Conservation (phyloP, 306 rosid species). For the Ziziphus jujuba region DNA sequence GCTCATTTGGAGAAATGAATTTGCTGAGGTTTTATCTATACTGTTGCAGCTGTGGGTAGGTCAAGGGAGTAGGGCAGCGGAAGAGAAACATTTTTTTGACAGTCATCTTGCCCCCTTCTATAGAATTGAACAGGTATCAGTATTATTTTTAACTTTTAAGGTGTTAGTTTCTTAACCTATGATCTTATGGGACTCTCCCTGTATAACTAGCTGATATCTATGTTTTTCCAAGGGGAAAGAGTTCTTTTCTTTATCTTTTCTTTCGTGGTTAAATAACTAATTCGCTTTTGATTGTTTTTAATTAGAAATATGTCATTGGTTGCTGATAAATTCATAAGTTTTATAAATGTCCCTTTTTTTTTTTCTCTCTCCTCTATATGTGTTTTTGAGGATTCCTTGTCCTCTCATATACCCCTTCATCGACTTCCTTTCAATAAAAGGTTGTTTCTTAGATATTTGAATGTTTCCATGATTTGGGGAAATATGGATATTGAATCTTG, state of each 20-base stretch:
- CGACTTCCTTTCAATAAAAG: too few species aligned
- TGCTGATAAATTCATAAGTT: too few species aligned
- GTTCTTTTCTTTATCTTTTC: neutral
- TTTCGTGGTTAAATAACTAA: neutral
- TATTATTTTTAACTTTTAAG: neutral
- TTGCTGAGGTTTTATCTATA: constrained; percentile 24
- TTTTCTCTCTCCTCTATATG: neutral
- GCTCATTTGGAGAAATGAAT: constrained; percentile 5
- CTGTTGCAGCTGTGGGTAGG: constrained; percentile 92
- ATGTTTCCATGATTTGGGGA: neutral
- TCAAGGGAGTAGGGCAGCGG: constrained; percentile 89
- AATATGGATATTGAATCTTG: neutral
- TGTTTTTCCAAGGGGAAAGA: neutral
- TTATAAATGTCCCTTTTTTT: neutral
- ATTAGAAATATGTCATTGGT: too few species aligned
- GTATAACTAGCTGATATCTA: neutral
- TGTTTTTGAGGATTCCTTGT: too few species aligned
- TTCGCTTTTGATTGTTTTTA: neutral
- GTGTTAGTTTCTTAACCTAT: constrained; percentile 5
- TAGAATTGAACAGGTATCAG: constrained; percentile 85
- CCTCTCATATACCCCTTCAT: too few species aligned
- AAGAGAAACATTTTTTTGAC: constrained; percentile 85
- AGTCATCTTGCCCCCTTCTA: constrained; percentile 94
- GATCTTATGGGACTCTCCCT: constrained; percentile 1
- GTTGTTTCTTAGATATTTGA: neutral